Base-by-base conservation (phyloP, 176 grass and related monocot genomes). In the Elaeis guineensis region DNA sequence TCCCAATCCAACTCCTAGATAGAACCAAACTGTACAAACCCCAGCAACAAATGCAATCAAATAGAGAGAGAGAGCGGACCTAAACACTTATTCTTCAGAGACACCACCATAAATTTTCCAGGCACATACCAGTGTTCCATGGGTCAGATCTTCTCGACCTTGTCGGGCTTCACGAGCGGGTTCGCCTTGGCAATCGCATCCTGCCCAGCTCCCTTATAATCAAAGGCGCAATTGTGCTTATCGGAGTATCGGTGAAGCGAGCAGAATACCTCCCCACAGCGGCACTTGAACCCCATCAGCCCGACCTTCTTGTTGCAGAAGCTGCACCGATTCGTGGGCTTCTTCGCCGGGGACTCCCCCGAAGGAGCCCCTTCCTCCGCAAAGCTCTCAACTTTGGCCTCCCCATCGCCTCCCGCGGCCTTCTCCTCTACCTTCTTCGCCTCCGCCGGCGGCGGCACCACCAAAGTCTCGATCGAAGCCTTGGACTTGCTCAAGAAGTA, bases 221-320 rank as follows among this genome's bases (percentile, higher is more conserved):
- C 70, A 63, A 61, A 94, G 61, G 68, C 52, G 73, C 76, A 92
- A 68, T 16, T 39, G 61, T 93, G 80, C 73, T 82, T 69, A 19
- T 93, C 83, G 4, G 77, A 78, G 75, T 87, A 84, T 55, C 77
- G 73, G 64, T 93, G 89, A 29, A 56, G 57, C 17, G 73, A 81
- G 70, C 83, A 93, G 73, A 87, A 93, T 52, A 83, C 58, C 63
- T 79, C 78, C 19, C 78, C 89, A 26, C 89, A 93, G 24, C 83
- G 77, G 73, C 80, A 93, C 64, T 76, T 73, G 58, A 92, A 92
- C 28, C 72, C 83, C 79, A 65, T 83, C 70, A 92, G 57, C 17
- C 88, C 83, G 29, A 92, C 76, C 70, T 78, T 75, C 69, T 78
- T 75, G 9, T 59, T 62, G 61, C 71, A 81, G 18, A 63, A 60